phyloP scores from a whole-genome alignment of 1,284 basidiomycete genomes.

The Irpex lacteus region DNA sequence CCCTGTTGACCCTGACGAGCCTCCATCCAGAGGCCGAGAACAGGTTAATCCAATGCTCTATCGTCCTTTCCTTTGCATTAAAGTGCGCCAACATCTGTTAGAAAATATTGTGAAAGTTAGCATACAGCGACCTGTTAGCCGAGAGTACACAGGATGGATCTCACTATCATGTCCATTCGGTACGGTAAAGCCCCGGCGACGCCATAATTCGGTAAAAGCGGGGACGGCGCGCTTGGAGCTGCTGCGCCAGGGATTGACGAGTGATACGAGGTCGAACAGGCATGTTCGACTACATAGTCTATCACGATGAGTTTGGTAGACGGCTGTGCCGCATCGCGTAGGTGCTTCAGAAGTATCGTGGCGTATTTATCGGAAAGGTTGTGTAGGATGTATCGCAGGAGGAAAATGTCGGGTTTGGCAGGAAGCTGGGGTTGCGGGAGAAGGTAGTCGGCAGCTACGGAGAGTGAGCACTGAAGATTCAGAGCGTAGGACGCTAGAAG shows the following conservation, averaged over 20 bases:
- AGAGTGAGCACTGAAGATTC: background rate
- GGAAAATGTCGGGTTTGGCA: slow-evolving; percentile 15
- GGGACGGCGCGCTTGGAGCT: slow-evolving; percentile 2
- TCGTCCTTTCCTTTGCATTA: background rate
- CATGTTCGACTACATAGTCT: slow-evolving; percentile 10
- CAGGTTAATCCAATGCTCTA: background rate
- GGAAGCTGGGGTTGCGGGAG: slow-evolving; percentile 10
- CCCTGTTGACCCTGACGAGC: background rate
- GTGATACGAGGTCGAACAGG: background rate
- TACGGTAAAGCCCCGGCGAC: slow-evolving; percentile 2
- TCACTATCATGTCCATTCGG: slow-evolving; percentile 9
- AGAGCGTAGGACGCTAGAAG: background rate
- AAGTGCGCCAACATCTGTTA: background rate
- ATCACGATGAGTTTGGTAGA: slow-evolving; percentile 17
- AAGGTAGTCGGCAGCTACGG: background rate
- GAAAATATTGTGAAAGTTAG: background rate
- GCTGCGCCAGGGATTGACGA: slow-evolving; percentile 6
- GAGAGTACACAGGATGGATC: background rate
- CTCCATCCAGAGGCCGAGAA: background rate
- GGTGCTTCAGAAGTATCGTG: slow-evolving; percentile 20
- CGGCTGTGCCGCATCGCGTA: slow-evolving; percentile 20
- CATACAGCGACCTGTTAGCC: background rate
- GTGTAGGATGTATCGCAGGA: slow-evolving; percentile 26
- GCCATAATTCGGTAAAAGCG: slow-evolving; percentile 10
- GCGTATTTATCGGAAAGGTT: slow-evolving; percentile 25